These are phyloP conservation scores for Moniliella sp. DNA, from an alignment of 1,284 basidiomycete genomes.

Conservation along the genomic window DNA sequence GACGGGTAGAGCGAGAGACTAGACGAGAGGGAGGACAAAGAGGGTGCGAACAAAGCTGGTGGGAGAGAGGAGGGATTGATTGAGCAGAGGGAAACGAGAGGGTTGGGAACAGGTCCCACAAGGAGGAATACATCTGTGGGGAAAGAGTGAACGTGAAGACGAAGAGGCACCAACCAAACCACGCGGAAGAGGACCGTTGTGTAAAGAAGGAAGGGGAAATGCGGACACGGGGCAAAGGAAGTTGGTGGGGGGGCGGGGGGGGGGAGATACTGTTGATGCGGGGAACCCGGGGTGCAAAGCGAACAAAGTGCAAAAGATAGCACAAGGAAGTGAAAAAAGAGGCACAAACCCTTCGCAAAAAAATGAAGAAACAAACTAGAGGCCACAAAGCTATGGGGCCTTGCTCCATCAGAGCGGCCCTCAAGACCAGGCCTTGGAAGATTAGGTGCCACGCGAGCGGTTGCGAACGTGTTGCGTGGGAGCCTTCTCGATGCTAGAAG, in stretches of 20 bases:
- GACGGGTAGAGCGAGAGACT: neutral
- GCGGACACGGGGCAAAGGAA: neutral
- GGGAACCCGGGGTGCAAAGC: no score
- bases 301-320: no score
- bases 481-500: neutral
- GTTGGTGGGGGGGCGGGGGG: neutral
- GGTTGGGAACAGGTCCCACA: no score
- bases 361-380: neutral
- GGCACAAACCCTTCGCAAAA: neutral
- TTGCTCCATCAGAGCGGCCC: no score
- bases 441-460: no score
- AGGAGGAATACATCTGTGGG: no score
- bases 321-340: no score
- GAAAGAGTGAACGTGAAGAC: no score
- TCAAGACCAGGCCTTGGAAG: no score
- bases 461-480: no score
- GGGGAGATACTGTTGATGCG: neutral
- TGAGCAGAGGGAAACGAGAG: no score
- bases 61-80: neutral
- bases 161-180: neutral
- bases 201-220: neutral
- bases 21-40: neutral
- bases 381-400: no score
- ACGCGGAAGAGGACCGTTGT: neutral
- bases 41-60: neutral